Base-by-base conservation (phyloP, 176 grass and related monocot genomes). In the Neostapfia colusana region DNA sequence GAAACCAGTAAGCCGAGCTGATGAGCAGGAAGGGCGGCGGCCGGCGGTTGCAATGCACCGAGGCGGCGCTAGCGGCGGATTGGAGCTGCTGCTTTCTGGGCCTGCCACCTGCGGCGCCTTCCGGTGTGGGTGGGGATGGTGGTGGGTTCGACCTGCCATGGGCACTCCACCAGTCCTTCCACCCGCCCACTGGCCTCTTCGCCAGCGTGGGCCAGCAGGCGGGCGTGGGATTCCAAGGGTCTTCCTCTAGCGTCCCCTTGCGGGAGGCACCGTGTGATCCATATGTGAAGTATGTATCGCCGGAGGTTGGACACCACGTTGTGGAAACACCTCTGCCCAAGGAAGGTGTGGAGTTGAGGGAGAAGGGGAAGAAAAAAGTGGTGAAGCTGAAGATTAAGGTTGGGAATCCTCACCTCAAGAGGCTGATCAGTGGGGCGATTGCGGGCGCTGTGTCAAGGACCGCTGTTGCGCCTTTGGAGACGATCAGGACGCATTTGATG, bases 401-500 rank as follows among this genome's bases (percentile, higher is more conserved):
- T 63, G 88, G 86, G 51, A 97, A 89, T 24, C 72, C 76, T 0
- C 84, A 97, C 64, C 43, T 97, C 0, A 91, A 86, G 82, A 93
- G 93, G 63, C 56, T 97, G 43, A 77, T 91, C 34, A 97, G 94
- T 0, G 94, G 90, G 11, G 94, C 70, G 1, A 87, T 97, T 27
- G 90, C 93, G 0, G 93, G 93, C 0, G 79, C 81, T 0, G 84
- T 97, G 63, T 97, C 94, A 0, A 84, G 94, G 80, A 91, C 90
- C 24, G 60, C 75, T 2, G 94, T 97, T 0, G 90, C 94, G 0
- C 94, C 88, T 7, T 72, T 97, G 75, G 94, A 97, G 81, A 97
- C 94, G 6, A 91, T 97, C 23, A 89, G 90, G 66, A 97, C 86
- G 0, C 94, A 97, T 79, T 59, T 97, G 79, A 97, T 97, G 94